Base-by-base conservation (phyloP, 495 filamentous ascomycete genomes). In the Bacidia rubella region DNA sequence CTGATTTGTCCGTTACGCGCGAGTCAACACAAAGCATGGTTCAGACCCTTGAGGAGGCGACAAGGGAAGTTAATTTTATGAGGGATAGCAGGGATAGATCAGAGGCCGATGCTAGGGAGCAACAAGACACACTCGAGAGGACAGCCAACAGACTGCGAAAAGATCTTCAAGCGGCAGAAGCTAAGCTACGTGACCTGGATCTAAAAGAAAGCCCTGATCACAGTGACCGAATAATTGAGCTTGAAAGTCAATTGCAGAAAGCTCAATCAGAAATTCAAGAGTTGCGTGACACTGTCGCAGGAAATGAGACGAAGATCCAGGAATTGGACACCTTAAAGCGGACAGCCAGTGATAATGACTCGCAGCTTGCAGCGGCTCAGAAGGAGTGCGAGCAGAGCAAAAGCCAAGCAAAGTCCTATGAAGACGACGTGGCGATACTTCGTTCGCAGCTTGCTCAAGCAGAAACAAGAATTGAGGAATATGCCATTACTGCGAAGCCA, bases 1-100 rank as follows among this genome's bases (percentile, higher is more conserved):
- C 65, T 2, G 74, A 78, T 54, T 63, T 79, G 23, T 68, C 72
- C 0, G 73, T 76, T 24, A 71, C 79, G 2, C 76, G 79, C 43
- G 82, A 86, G 61, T 79, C 81, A 4, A 82, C 78, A 5, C 70
- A 81, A 54, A 74, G 75, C 19, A 77, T 86, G 67, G 77, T 77
- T 1, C 70, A 77, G 53, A 81, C 71, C 53, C 63, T 85, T 23
- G 80, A 85, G 61, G 70, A 70, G 11, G 72, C 78, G 0, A 77
- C 76, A 3, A 63, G 75, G 19, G 79, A 85, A 58, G 68, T 82
- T 3, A 71, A 72, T 29, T 72, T 78, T 51, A 54, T 75, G 32
- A 73, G 75, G 23, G 82, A 85, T 35, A 67, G 64, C 45, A 75
- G 73, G 53, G 78, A 77, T n/a, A 70, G 70, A 17, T 70, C 77